Percentiles rank a stretch among this genome's conserved stretches.
Conservation (phyloP, 495 filamentous ascomycete species). For the Cladorrhinum samala region DNA sequence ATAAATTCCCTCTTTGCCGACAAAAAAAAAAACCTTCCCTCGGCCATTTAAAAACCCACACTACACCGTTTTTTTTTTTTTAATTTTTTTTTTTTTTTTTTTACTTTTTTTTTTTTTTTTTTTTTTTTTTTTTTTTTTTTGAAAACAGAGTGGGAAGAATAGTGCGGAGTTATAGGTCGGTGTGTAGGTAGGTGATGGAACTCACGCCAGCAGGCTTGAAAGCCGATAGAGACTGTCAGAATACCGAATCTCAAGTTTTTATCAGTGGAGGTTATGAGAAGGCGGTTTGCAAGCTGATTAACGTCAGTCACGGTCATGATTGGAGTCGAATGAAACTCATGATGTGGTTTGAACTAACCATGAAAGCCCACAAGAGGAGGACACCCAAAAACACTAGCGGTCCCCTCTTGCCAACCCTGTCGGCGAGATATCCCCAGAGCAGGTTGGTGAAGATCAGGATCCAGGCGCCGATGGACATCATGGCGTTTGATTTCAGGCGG, state of each 20-base stretch:
- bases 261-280: conserved; percentile 41
- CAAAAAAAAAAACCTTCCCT: too few species aligned
- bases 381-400: conserved; percentile 20
- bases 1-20: too few species aligned
- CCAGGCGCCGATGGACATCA: conserved; percentile 41
- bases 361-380: conserved; percentile 18
- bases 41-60: too few species aligned
- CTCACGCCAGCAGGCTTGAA: conserved; percentile 50
- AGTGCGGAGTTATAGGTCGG: too few species aligned
- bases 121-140: too few species aligned
- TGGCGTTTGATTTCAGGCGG: conserved; percentile 44
- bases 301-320: neutral
- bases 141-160: too few species aligned
- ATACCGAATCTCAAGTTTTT: conserved; percentile 37
- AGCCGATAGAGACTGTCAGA: conserved; percentile 41
- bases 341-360: conserved; percentile 17
- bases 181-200: too few species aligned
- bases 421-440: conserved; percentile 36
- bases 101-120: too few species aligned
- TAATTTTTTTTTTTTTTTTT: too few species aligned
- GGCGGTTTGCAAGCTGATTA: conserved; percentile 21
- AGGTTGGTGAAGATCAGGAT: conserved; percentile 36
- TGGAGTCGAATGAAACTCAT: neutral
- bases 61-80: too few species aligned
- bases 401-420: conserved; percentile 16